phyloP scores from a whole-genome alignment of 257 asterid genomes.

The Euphrasia confusa region DNA sequence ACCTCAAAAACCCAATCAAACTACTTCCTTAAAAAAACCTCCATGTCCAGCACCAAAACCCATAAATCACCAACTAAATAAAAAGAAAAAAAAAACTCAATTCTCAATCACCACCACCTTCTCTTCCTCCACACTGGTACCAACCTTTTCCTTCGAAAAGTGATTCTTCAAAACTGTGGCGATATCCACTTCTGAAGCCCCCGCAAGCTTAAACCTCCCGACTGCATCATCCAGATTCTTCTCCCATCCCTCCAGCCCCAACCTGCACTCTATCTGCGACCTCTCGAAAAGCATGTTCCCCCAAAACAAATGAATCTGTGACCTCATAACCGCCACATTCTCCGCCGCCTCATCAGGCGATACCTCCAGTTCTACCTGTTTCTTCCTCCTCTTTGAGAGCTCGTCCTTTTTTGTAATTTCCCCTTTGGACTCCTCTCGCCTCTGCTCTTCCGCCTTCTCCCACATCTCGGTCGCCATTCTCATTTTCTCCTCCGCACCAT shows the following conservation, averaged over 20 bases:
- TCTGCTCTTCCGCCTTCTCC: slow-evolving; percentile 90
- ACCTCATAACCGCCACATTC: slow-evolving; percentile 88
- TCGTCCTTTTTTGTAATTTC: slow-evolving; percentile 56
- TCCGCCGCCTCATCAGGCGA: slow-evolving; percentile 77
- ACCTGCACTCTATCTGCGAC: slow-evolving; percentile 77
- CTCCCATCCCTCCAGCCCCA: slow-evolving; percentile 74
- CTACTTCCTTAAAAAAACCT: too few species aligned
- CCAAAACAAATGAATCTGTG: slow-evolving; percentile 91
- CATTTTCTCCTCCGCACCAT: slow-evolving; percentile 83
- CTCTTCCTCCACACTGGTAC: not conserved
- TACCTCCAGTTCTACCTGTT: slow-evolving; percentile 29
- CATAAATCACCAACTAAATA: too few species aligned
- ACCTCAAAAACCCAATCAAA: too few species aligned
- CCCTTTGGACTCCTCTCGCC: slow-evolving; percentile 69
- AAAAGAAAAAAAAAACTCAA: too few species aligned
- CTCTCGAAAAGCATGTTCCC: slow-evolving; percentile 96
- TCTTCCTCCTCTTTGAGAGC: slow-evolving; percentile 48
- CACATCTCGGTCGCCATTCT: slow-evolving; percentile 84
- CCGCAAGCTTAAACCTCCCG: slow-evolving; percentile 79
- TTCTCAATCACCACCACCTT: slow-evolving; percentile 11
- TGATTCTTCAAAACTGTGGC: slow-evolving; percentile 72
- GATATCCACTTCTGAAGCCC: slow-evolving; percentile 89
- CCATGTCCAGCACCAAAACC: too few species aligned
- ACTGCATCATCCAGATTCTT: slow-evolving; percentile 77
- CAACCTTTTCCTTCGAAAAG: slow-evolving; percentile 44